Conservation (phyloP, 768 basidiomycete species). For the Boletus vermiculosoides region DNA sequence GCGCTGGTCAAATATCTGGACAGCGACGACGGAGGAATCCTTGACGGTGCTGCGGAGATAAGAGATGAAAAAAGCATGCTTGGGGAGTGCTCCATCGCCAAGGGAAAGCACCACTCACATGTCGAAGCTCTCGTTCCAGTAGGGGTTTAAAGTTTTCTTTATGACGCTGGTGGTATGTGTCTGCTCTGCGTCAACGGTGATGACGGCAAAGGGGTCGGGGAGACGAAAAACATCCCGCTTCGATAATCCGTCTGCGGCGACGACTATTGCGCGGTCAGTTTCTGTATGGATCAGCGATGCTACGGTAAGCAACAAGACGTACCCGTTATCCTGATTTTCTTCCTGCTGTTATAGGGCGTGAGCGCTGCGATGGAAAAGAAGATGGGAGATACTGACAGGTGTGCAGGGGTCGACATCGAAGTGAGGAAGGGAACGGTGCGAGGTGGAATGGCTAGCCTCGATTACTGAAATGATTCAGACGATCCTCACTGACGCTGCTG, state of each 20-base stretch:
- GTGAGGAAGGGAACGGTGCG: not conserved
- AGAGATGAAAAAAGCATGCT: constrained; percentile 6
- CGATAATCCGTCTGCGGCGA: constrained; percentile 90
- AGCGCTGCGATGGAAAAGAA: constrained; percentile 1
- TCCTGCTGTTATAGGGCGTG: constrained; percentile 39
- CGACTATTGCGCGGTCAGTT: constrained; percentile 51
- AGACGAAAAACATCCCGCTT: constrained; percentile 96
- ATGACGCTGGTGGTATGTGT: constrained; percentile 97
- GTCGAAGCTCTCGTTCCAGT: constrained; percentile 99
- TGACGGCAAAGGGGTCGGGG: constrained; percentile 97
- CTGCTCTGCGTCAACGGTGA: constrained; percentile 97
- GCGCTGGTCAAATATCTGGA: constrained; percentile 98
- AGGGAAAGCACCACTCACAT: constrained; percentile 55
- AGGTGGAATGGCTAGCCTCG: not conserved
- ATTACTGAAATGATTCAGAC: not conserved
- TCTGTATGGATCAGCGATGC: not conserved
- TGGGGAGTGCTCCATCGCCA: not conserved
- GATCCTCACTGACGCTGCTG: constrained; percentile 1
- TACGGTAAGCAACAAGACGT: constrained; percentile 14
- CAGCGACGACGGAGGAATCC: constrained; percentile 96
- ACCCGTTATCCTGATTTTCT: constrained; percentile 83
- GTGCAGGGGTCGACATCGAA: constrained; percentile 28
- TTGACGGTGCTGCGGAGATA: constrained; percentile 71
- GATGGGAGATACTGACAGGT: constrained; percentile 25
- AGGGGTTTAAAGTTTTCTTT: constrained; percentile 92